Conservation (phyloP, 495 filamentous ascomycete species). For the Venustampulla echinocandica region DNA sequence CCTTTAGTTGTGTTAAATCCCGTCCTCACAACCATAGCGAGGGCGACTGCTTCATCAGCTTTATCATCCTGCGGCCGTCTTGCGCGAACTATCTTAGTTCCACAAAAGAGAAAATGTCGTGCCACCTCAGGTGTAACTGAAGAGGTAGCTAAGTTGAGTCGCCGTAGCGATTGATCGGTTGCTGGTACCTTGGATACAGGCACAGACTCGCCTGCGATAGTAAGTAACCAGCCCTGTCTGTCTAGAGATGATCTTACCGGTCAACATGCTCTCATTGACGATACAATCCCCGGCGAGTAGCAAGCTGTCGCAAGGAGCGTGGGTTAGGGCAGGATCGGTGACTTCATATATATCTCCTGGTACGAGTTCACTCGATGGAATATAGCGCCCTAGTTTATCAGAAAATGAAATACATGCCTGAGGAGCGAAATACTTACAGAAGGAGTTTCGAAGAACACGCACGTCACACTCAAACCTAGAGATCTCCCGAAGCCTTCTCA, state of each 20-base stretch:
- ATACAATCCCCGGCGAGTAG: conserved; percentile 93
- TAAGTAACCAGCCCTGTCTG: conserved; percentile 16
- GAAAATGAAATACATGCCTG: background rate
- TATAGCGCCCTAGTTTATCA: conserved; percentile 59
- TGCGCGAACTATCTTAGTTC: conserved; percentile 90
- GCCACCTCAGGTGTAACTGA: conserved; percentile 72
- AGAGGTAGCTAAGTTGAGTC: conserved; percentile 66
- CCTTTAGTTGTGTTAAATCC: conserved; percentile 98
- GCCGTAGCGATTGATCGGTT: conserved; percentile 68
- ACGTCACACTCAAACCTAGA: conserved; percentile 93
- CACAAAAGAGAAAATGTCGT: conserved; percentile 84
- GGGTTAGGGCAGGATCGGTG: conserved; percentile 87
- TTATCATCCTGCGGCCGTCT: conserved; percentile 73
- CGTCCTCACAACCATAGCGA: conserved; percentile 86
- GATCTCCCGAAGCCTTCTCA: conserved; percentile 83
- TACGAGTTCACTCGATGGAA: conserved; percentile 79
- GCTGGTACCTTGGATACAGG: conserved; percentile 88
- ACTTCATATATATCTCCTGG: conserved; percentile 97
- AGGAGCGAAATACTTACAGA: conserved; percentile 53
- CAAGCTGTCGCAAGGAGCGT: conserved; percentile 90
- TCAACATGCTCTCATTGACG: conserved; percentile 99
- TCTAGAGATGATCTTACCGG: conserved; percentile 41
- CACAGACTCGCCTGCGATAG: conserved; percentile 72
- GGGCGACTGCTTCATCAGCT: conserved; percentile 81
- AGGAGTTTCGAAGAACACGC: conserved; percentile 84